Evolutionary conservation across 148 eudicot genomes (phyloP).

Genomic region (Amaranthus palmeri): DNA sequence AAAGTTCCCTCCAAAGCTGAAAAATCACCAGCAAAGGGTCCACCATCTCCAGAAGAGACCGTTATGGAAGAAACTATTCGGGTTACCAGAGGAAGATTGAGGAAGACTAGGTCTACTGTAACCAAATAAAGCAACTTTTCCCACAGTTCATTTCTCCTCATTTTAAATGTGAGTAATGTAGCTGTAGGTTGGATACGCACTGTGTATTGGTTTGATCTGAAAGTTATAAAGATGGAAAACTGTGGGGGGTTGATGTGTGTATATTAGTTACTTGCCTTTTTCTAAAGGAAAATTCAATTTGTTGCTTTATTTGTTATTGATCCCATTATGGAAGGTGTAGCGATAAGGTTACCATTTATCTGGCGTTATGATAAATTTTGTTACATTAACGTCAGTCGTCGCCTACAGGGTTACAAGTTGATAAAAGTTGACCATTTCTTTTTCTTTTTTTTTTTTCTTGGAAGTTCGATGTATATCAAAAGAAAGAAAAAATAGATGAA

Average conservation of each 20-base stretch:
- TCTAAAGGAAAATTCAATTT: conserved; percentile 15
- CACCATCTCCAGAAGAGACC: conserved; percentile 37
- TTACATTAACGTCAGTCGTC: too few relatives aligned
- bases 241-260: conserved; percentile 27
- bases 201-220: not conserved
- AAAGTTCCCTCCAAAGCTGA: conserved; percentile 29
- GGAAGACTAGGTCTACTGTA: conserved; percentile 47
- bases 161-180: conserved; percentile 9
- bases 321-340: not conserved
- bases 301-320: conserved; percentile 21
- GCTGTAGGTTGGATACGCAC: conserved; percentile 6
- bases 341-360: conserved; percentile 7
- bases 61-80: conserved; percentile 59
- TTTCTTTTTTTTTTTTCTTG: too few relatives aligned
- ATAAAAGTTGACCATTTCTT: too few relatives aligned
- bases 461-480: too few relatives aligned
- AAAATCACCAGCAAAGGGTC: conserved; percentile 18
- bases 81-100: conserved; percentile 64
- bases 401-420: too few relatives aligned
- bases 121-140: conserved; percentile 12
- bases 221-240: conserved; percentile 6
- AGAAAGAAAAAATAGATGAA: too few relatives aligned
- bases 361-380: not conserved
- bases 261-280: conserved; percentile 21
- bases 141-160: not conserved